Base-by-base conservation (phyloP, 768 basidiomycete genomes). In the Russula dissimulans region DNA sequence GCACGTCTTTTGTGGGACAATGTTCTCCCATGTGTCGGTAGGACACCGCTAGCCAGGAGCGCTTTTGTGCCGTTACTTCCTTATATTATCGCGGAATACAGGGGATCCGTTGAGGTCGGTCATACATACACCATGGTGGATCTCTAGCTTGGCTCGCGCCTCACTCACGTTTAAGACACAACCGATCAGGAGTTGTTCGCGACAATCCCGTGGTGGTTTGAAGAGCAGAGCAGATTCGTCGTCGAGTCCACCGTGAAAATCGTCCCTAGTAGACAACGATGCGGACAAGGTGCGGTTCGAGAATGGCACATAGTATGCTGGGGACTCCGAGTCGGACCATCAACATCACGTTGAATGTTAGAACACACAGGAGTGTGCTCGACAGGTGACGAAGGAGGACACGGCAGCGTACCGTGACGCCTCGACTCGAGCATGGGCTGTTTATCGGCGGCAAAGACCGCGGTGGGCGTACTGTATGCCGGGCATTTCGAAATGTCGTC, bases 41-140 rank as follows among this genome's bases (percentile, higher is more conserved):
- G 91, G 92, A 95, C 67, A 95, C 93, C 0, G 92, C 95, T 48
- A 95, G 95, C 0, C 95, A 98, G 71, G 97, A 99, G 73, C 85
- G 95, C 7, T 99, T 97, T 70, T 80, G 93, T 51, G 97, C 94
- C 4, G 87, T 99, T 65, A 97, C 97, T 8, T 87, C 87, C 2
- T 91, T 89, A 9, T 99, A 98, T 68, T 99, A 98, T 69, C 82
- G 95, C 39, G 89, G 89, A 2, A 89, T 89, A 44, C 88, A 91
- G 65, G 89, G 89, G 5, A 80, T 91, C 51, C 86, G 90, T 65
- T 77, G 90, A 51, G 86, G 86, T 84, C 54, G 7, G 74, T 65
- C 22, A 26, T 26, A 26, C 22, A 26, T 11, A 39, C 17, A n/a
- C n/a, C 31, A 5, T 47, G 0, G n/a, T 32, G 5, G 6, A 87